Conservation (phyloP, 176 grass and related monocot species). For the barley (Hordeum vulgare) region DNA sequence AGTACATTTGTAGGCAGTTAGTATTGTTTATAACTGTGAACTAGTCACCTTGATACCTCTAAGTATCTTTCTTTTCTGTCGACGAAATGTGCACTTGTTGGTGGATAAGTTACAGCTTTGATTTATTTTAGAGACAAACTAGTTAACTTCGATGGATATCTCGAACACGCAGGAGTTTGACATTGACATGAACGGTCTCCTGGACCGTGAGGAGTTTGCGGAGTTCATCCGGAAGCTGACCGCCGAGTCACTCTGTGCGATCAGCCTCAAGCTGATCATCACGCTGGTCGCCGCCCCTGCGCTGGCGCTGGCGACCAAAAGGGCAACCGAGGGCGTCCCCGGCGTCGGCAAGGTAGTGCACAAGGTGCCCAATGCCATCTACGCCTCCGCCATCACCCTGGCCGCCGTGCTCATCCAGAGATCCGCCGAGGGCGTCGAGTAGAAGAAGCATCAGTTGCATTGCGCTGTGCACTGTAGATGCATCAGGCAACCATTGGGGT, state of each 20-base stretch:
- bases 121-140: not conserved
- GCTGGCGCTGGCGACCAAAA: constrained; percentile 75
- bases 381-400: constrained; percentile 67
- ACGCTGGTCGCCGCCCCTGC: constrained; percentile 57
- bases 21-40: not conserved
- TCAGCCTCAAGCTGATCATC: constrained; percentile 73
- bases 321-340: constrained; percentile 81
- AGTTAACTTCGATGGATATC: not conserved
- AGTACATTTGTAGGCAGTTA: not conserved
- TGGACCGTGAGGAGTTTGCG: constrained; percentile 87
- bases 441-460: not conserved
- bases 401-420: constrained; percentile 69
- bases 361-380: constrained; percentile 67
- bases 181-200: constrained; percentile 63
- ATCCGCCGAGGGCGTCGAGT: constrained; percentile 53
- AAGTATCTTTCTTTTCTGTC: not conserved
- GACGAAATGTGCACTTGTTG: not conserved
- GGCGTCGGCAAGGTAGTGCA: constrained; percentile 72
- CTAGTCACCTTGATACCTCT: not conserved
- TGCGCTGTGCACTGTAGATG: not conserved
- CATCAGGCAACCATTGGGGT: not conserved
- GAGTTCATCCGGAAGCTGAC: constrained; percentile 90
- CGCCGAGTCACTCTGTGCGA: constrained; percentile 49
- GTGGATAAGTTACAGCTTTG: not conserved
- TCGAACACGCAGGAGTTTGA: constrained; percentile 57